Conservation (phyloP, 495 filamentous ascomycete genomes). For the Penicillium canescens region DNA sequence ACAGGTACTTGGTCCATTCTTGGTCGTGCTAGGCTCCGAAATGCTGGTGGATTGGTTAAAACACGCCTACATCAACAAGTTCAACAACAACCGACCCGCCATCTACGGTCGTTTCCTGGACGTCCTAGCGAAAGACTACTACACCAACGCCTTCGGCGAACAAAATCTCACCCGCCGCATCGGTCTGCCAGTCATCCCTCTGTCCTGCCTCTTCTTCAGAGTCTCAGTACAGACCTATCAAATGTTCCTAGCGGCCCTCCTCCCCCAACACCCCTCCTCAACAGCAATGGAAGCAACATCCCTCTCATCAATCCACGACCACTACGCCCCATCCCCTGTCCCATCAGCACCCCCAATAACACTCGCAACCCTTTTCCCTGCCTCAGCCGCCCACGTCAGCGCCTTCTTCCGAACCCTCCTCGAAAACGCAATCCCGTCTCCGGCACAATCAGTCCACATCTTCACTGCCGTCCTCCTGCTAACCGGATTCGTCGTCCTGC, state of each 20-base stretch:
- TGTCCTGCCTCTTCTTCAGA: conserved; percentile 93
- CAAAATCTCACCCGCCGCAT: conserved; percentile 87
- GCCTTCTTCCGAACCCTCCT: conserved; percentile 38
- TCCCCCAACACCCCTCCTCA: conserved; percentile 73
- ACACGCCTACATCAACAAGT: conserved; percentile 96
- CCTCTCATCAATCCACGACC: conserved; percentile 62
- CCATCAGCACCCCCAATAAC: conserved; percentile 36
- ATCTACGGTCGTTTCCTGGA: conserved; percentile 90
- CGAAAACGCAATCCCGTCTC: conserved; percentile 45
- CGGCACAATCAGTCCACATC: conserved; percentile 43
- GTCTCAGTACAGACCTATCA: conserved; percentile 95
- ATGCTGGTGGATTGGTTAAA: conserved; percentile 98
- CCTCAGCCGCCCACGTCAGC: conserved; percentile 35
- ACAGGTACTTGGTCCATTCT: conserved; percentile 86
- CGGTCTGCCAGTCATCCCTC: conserved; percentile 86
- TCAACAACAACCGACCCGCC: conserved; percentile 90
- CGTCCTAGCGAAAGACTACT: conserved; percentile 94
- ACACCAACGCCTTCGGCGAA: conserved; percentile 90
- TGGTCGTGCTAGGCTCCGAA: conserved; percentile 91
- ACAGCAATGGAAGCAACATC: conserved; percentile 64
- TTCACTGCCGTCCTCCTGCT: conserved; percentile 78
- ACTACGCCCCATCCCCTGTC: conserved; percentile 32
- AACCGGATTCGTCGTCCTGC: conserved; percentile 69
- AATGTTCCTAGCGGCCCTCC: conserved; percentile 89
- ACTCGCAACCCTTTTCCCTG: conserved; percentile 37